Conservation (phyloP, 1,284 basidiomycete genomes). For the Boletus mariae region DNA sequence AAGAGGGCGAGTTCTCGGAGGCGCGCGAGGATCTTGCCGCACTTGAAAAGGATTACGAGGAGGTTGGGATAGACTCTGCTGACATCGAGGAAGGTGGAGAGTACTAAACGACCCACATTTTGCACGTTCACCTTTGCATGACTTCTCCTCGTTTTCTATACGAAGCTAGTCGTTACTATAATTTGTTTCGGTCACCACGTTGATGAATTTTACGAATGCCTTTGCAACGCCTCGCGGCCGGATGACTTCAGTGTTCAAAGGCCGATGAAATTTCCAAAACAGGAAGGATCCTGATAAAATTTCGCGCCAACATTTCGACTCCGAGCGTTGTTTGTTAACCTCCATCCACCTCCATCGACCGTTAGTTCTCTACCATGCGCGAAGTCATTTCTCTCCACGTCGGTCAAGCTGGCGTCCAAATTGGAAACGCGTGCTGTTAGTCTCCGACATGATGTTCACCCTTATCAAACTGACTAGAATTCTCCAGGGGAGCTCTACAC, state of each 20-base stretch:
- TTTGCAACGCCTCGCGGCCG: neutral
- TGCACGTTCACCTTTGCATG: constrained; percentile 11
- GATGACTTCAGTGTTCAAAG: neutral
- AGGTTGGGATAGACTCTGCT: constrained; percentile 89
- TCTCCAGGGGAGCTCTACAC: constrained; percentile 75
- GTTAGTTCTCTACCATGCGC: constrained; percentile 49
- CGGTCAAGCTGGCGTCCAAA: constrained; percentile 95
- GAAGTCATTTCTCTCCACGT: constrained; percentile 95
- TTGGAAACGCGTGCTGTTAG: constrained; percentile 93
- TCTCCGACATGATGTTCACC: constrained; percentile 10
- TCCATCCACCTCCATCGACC: too few relatives aligned
- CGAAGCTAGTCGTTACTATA: constrained; percentile 30
- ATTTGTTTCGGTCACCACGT: constrained; percentile 20
- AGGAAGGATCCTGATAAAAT: constrained; percentile 22
- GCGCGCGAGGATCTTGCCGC: constrained; percentile 97
- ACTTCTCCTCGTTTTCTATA: constrained; percentile 16
- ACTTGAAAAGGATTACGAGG: constrained; percentile 95
- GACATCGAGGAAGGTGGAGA: constrained; percentile 78
- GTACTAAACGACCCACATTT: constrained; percentile 46
- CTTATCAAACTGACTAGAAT: constrained; percentile 1
- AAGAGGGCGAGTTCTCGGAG: constrained; percentile 98
- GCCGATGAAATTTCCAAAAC: constrained; percentile 27
- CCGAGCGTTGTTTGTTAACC: too few relatives aligned
- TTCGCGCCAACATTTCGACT: neutral
- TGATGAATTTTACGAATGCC: constrained; percentile 33